phyloP scores from a whole-genome alignment of 805 yeast species.

The Yarrowia hollandica region DNA sequence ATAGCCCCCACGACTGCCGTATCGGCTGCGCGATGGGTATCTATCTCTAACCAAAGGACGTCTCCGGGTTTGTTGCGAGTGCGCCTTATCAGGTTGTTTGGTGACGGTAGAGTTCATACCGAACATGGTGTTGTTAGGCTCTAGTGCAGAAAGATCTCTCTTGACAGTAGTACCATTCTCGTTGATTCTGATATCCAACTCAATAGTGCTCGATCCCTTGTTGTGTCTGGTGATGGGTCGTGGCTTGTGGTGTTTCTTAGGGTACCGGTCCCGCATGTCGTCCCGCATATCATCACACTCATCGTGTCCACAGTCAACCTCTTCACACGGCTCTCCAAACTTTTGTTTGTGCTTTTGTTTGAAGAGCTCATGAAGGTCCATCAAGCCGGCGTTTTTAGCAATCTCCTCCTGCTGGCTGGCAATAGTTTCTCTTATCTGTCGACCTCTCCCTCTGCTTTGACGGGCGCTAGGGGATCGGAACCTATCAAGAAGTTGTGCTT shows the following conservation, averaged over 20 bases:
- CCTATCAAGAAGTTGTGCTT: conserved; percentile 7
- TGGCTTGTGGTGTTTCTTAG: neutral
- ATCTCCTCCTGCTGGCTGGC: conserved; percentile 11
- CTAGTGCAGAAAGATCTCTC: conserved; percentile 3
- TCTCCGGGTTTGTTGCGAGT: conserved; percentile 1
- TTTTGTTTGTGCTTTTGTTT: conserved; percentile 1
- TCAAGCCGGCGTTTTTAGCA: neutral
- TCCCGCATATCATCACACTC: conserved; percentile 24
- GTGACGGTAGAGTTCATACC: neutral
- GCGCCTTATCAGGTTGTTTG: neutral
- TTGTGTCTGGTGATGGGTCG: neutral
- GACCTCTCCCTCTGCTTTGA: conserved; percentile 2
- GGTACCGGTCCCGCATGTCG: neutral
- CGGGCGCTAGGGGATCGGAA: neutral
- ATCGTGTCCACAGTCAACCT: conserved; percentile 10
- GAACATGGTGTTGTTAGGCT: neutral
- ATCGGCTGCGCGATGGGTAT: conserved; percentile 1
- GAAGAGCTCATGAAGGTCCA: neutral
- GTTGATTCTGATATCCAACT: conserved; percentile 22
- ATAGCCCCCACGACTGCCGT: conserved; percentile 2
- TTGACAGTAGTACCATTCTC: conserved; percentile 21
- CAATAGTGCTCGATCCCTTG: conserved; percentile 16
- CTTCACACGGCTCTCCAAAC: conserved; percentile 20
- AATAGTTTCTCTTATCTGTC: conserved; percentile 8
- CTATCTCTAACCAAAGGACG: neutral